Percentiles rank a stretch among this genome's conserved stretches.
Conservation (phyloP, 257 asterid genomes). For the Salvia rosmarinus region DNA sequence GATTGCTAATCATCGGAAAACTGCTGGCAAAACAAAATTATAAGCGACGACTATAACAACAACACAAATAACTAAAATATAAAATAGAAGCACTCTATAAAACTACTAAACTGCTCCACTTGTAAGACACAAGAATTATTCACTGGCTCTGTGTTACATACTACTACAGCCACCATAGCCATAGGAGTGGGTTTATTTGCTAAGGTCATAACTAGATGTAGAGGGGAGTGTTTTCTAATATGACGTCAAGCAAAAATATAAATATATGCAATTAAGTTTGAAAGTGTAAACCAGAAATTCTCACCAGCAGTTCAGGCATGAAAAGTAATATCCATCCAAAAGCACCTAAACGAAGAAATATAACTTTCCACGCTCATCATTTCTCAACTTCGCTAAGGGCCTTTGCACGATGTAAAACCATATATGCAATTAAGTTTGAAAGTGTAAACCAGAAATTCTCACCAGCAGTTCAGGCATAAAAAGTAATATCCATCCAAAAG, state of each 20-base stretch:
- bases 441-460: not conserved
- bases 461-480: not conserved
- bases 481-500: conserved; percentile 11
- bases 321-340: conserved; percentile 6
- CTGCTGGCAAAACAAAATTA: conserved; percentile 40
- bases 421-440: not conserved
- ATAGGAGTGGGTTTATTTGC: conserved; percentile 1
- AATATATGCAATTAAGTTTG: not conserved
- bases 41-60: too few relatives aligned
- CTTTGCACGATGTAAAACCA: too few relatives aligned
- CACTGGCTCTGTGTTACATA: not conserved
- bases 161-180: not conserved
- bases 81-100: too few relatives aligned
- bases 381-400: too few relatives aligned
- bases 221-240: not conserved
- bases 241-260: not conserved
- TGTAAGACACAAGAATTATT: too few relatives aligned
- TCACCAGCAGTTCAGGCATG: not conserved
- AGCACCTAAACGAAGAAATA: not conserved
- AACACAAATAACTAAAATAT: too few relatives aligned
- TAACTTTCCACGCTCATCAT: too few relatives aligned
- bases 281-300: not conserved
- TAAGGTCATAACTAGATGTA: not conserved
- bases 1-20: too few relatives aligned
- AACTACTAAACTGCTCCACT: not conserved